phyloP scores from a whole-genome alignment of 2,329 filamentous ascomycete species.

The Trichocomaceae sp. region DNA sequence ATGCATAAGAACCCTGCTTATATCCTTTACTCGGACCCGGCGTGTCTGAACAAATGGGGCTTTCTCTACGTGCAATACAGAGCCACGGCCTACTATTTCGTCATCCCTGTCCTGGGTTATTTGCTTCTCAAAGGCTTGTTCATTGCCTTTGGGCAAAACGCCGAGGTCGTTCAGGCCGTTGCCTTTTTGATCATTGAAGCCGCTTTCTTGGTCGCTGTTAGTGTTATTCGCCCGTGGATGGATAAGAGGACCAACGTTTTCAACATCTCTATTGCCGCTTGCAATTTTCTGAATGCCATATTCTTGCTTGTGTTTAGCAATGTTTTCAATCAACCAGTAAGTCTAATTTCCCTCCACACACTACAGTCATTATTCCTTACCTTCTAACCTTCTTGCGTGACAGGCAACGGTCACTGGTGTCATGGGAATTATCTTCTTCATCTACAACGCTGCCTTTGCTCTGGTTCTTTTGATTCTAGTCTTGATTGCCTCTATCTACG shows the following conservation, averaged over 20 bases:
- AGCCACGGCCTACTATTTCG: constrained; percentile 91
- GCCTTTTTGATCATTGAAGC: constrained; percentile 79
- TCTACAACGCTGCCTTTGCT: constrained; percentile 78
- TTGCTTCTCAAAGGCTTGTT: constrained; percentile 84
- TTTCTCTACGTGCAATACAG: constrained; percentile 97
- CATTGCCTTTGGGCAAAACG: constrained; percentile 70
- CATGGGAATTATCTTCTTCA: constrained; percentile 82
- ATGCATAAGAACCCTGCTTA: constrained; percentile 97
- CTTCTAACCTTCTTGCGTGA: not conserved
- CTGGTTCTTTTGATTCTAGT: constrained; percentile 77
- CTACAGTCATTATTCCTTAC: not conserved
- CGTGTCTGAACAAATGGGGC: constrained; percentile 92
- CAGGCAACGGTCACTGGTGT: constrained; percentile 73
- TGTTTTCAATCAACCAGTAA: constrained; percentile 73
- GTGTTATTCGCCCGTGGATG: constrained; percentile 89
- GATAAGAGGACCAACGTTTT: constrained; percentile 97
- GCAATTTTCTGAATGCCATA: constrained; percentile 87
- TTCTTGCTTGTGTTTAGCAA: constrained; percentile 84
- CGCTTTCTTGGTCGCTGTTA: constrained; percentile 66
- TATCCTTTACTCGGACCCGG: constrained; percentile 93
- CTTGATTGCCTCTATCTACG: constrained; percentile 67
- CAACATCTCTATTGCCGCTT: constrained; percentile 82
- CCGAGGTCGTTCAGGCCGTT: constrained; percentile 67
- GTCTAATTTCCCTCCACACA: constrained; percentile 19
- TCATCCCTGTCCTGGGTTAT: constrained; percentile 71